Base-by-base conservation (phyloP, 2,329 filamentous ascomycete species). In the Pezicula radicicola region DNA sequence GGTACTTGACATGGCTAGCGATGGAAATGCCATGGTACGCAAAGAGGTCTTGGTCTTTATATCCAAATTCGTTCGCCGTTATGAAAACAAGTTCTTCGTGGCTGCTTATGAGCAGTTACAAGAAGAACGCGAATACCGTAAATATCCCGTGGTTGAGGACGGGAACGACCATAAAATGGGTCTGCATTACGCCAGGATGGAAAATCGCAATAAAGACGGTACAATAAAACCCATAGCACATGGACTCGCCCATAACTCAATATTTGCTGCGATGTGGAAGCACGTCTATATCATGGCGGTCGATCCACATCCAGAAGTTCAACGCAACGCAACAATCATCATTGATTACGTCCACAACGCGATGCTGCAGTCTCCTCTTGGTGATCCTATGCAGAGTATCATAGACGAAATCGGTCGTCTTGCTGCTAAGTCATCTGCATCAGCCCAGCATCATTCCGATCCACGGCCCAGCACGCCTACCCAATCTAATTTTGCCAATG, bases 191-290 rank as follows among this genome's bases (percentile, higher is more conserved):
- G 76, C 78, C 41, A 73, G 80, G 19, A 75, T 73, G 2, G 78
- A 79, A 35, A 76, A 81, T 56, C 76, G 80, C 49, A 78, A 81
- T 61, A 64, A 70, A 13, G 80, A 86, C 55, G 83, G 81, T 3
- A 77, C 73, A 5, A 80, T 84, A 66, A 82, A 81, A 63, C 72
- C 75, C 25, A 65, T 74, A 2, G 75, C 79, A 2, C 78, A 83
- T 42, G 80, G 83, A 1, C 70, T 89, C 10, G 91, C 92, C 12
- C 85, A 89, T 58, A 94, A 96, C 65, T 96, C 91, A 0, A 89
- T 96, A 16, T 97, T 95, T 68, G 88, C 92, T 28, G 89, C 92
- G 1, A 88, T 95, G 56, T 99, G 94, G 94, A 94, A 96, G 68
- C 89, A 97, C 63, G 79, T 95, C 41, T 76, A 97, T 53, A 89